Conservation (phyloP, 2,329 filamentous ascomycete genomes). For the Fusarium nanum region DNA sequence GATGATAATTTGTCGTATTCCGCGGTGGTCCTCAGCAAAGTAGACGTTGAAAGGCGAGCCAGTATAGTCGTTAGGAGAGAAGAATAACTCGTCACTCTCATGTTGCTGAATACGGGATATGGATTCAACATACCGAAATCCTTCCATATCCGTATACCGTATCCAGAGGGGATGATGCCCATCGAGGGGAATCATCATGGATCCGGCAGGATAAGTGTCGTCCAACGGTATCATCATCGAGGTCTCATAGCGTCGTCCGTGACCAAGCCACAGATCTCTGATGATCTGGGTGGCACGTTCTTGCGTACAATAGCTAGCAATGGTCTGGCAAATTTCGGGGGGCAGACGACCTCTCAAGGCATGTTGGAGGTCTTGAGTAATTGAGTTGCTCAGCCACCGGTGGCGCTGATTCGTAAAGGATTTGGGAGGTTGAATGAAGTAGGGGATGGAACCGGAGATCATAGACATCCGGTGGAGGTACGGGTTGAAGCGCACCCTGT, state of each 20-base stretch:
- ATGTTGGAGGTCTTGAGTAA: neutral
- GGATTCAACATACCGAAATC: neutral
- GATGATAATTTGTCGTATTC: neutral
- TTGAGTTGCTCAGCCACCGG: neutral
- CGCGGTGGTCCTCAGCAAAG: neutral
- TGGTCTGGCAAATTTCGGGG: neutral
- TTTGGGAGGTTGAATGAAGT: neutral
- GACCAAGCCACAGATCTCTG: neutral
- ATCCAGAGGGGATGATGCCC: neutral
- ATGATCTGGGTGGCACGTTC: neutral
- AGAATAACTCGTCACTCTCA: neutral
- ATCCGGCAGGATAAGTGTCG: no score
- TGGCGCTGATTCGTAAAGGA: neutral
- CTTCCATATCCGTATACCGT: neutral
- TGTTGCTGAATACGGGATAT: neutral
- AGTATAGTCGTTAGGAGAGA: fast-evolving
- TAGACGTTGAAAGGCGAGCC: neutral
- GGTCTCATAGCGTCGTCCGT: no score
- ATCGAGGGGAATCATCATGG: no score
- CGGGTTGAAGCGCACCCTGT: no score
- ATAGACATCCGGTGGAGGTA: neutral
- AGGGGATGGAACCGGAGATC: neutral
- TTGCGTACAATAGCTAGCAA: neutral
- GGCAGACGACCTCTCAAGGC: neutral
- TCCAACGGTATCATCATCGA: fast-evolving